Conservation (phyloP, 164 flowering plant species). For the Vitis cinerea region DNA sequence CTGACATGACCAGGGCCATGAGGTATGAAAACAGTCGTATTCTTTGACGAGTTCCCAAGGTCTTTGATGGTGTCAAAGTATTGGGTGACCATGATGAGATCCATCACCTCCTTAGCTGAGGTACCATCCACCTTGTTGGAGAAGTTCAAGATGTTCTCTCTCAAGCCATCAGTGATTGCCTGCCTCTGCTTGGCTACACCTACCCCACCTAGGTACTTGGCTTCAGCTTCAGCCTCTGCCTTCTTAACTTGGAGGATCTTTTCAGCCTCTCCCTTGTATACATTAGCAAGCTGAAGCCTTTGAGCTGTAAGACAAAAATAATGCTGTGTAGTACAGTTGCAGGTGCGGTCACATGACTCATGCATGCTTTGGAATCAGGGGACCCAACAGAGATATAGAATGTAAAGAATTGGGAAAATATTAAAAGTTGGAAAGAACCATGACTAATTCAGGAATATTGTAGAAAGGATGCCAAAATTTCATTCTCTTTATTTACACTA, state of each 20-base stretch:
- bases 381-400: no score
- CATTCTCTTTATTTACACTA: no score
- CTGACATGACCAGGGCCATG: slow-evolving; percentile 98
- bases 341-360: no score
- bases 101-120: slow-evolving; percentile 97
- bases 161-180: slow-evolving; percentile 93
- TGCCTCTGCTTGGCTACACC: slow-evolving; percentile 98
- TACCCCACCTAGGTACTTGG: slow-evolving; percentile 94
- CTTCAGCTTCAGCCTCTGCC: slow-evolving; percentile 97
- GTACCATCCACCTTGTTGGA: slow-evolving; percentile 89
- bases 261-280: slow-evolving; percentile 97
- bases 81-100: slow-evolving; percentile 95
- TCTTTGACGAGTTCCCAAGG: slow-evolving; percentile 91
- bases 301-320: slow-evolving; percentile 56
- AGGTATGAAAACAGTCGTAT: slow-evolving; percentile 95
- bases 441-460: no score
- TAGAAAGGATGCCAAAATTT: no score
- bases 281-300: slow-evolving; percentile 94
- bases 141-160: slow-evolving; percentile 94
- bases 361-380: no score
- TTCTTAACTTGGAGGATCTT: slow-evolving; percentile 83
- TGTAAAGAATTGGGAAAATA: no score
- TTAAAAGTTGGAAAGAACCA: no score
- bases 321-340: not conserved
- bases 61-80: slow-evolving; percentile 97